Evolutionary conservation across 1,284 basidiomycete genomes (phyloP), one percentile per base, ranked within the genome.

Genomic region (Mrakiaceae sp.): DNA sequence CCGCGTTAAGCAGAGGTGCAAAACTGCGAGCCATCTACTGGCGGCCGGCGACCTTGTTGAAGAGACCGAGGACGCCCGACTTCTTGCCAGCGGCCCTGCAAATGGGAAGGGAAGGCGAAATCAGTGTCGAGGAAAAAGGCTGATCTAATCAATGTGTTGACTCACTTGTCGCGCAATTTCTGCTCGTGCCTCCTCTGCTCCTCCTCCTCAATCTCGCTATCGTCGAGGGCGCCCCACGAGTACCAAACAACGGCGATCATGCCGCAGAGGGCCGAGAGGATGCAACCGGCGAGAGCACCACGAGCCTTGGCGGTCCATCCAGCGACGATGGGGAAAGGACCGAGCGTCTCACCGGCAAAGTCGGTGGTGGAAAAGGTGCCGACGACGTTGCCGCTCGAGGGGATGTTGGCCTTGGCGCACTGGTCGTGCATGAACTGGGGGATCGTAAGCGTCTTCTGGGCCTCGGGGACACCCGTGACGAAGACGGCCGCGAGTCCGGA

Each of bases 181-280:
- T 77, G 79, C 62, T 80, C 84, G 39, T 84, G 75, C 66, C 77
- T 74, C 68, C 76, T 75, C 70, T 80, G 76, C 62, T 82, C 83
- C 75, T 88, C 86, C 55, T 82, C 78, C 74, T 90, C 88, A 59
- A 87, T 81, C 78, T 92, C 88, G 70, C 84, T 84, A 57, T 90
- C 88, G 57, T 84, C 81, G 66, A 87, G 79, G 62, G 79, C 83
- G 42, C 87, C 87, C 64, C 83, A 78, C 58, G 84, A 77, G 75
- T 95, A 97, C 89, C 91, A 93, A 54, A 84, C 77, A 27, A 96
- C 87, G 0, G 84, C 82, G 3, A 78, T 72, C 82, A 94, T 86
- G 1, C 94, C 93, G 58, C 94, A 70, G 42, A 90, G 78, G 1
- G 89, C 90, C 0, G 88, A 84, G 66, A 95, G 76, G 63, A 93